Conservation (phyloP, 371 early-diverging fungal genomes). For the Coemansia sp. region DNA sequence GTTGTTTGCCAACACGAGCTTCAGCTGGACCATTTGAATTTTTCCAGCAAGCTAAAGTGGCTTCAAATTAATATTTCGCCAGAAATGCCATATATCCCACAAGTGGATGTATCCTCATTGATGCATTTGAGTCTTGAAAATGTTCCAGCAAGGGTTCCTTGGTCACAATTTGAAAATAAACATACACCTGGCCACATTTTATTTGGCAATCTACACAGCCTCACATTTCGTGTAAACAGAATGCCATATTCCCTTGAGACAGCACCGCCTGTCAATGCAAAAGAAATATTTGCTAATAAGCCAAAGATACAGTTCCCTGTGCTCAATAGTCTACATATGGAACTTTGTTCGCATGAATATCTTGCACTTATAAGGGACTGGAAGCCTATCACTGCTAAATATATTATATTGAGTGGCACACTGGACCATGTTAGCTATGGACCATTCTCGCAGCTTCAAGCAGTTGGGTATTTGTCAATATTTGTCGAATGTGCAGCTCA, state of each 20-base stretch:
- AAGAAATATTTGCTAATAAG: not conserved
- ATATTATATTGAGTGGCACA: not conserved
- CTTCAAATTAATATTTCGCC: not conserved
- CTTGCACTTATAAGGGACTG: slow-evolving; percentile 3
- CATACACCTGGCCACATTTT: not conserved
- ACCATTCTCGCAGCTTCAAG: not conserved
- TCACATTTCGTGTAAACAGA: not conserved
- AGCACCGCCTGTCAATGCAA: not conserved
- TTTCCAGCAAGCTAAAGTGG: not conserved
- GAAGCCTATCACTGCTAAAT: not conserved
- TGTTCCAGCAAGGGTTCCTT: not conserved
- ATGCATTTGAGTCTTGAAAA: not conserved
- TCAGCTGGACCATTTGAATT: not conserved
- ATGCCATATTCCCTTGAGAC: not conserved
- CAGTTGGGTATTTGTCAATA: not conserved
- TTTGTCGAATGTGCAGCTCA: not conserved
- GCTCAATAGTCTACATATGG: not conserved
- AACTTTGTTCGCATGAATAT: not conserved
- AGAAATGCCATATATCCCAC: not conserved
- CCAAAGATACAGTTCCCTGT: slow-evolving; percentile 2
- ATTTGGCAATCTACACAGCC: not conserved
- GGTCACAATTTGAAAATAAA: not conserved
- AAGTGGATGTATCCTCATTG: not conserved
- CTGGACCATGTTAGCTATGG: too few relatives aligned
- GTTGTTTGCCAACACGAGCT: not conserved